Evolutionary conservation across 2,329 filamentous ascomycete genomes (phyloP).

Genomic region (Neurospora sp.): DNA sequence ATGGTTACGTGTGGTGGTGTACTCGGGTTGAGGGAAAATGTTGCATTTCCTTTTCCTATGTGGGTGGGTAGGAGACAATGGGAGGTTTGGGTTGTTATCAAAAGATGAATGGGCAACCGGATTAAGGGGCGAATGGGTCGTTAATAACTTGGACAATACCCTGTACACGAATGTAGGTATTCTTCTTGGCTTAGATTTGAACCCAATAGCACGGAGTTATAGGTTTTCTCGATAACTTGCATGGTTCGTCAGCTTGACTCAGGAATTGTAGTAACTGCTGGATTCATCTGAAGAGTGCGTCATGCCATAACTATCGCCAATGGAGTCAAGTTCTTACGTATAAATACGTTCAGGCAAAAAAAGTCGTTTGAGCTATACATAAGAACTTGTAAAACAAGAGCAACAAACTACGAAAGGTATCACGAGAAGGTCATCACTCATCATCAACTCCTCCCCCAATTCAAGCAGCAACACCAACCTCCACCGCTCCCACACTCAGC

Average conservation of each 20-base stretch:
- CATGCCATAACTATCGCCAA: neutral
- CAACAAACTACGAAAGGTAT: neutral
- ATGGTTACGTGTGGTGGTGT: neutral
- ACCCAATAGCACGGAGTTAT: neutral
- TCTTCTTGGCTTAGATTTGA: neutral
- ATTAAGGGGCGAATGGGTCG: neutral
- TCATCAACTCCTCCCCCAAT: neutral
- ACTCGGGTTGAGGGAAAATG: neutral
- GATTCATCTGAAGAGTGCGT: neutral
- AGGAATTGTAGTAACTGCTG: neutral
- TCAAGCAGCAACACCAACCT: neutral
- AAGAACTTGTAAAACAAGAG: neutral
- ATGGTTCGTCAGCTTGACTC: neutral
- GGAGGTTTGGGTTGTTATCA: neutral
- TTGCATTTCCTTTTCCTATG: neutral
- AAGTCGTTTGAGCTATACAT: no score
- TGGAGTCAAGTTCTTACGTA: neutral
- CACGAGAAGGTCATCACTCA: neutral
- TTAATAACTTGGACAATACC: neutral
- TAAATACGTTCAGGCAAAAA: neutral
- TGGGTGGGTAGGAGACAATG: neutral
- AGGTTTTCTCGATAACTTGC: neutral
- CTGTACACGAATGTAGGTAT: neutral
- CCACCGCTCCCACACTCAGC: neutral
- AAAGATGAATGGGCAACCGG: neutral